These are phyloP conservation scores for Coniosporium tulheliwenetii DNA, from an alignment of 2,329 filamentous ascomycete genomes.

Conservation along the genomic window DNA sequence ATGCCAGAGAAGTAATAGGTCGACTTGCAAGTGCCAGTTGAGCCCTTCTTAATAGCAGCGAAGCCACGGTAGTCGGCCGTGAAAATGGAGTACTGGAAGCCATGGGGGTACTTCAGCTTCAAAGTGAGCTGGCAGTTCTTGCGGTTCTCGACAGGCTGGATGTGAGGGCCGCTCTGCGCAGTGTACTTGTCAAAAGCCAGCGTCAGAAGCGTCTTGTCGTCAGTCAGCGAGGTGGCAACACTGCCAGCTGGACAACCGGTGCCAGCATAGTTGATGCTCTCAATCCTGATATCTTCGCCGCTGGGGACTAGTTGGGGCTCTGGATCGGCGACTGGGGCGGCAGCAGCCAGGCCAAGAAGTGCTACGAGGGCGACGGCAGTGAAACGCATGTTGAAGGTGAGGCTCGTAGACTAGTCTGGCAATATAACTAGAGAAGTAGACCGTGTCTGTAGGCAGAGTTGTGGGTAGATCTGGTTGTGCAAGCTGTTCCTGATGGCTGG, in stretches of 20 bases:
- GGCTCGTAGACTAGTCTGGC: too few species aligned
- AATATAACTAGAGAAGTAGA: too few species aligned
- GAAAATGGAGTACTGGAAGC: slow-evolving; percentile 19
- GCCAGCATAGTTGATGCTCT: slow-evolving; percentile 26
- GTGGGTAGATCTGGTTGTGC: too few species aligned
- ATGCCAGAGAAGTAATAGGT: slow-evolving; percentile 21
- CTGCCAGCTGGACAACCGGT: slow-evolving; percentile 30
- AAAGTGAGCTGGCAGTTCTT: slow-evolving; percentile 23
- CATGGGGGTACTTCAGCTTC: slow-evolving; percentile 15
- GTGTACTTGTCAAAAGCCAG: slow-evolving; percentile 37
- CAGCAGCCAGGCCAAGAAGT: slow-evolving; percentile 7
- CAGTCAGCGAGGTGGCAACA: slow-evolving; percentile 25
- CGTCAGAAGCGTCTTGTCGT: slow-evolving; percentile 30
- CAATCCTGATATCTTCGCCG: slow-evolving; percentile 16
- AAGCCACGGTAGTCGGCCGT: slow-evolving; percentile 19
- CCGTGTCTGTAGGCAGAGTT: too few species aligned
- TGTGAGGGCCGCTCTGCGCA: slow-evolving; percentile 27
- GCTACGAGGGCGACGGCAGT: background rate
- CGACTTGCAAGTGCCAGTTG: slow-evolving; percentile 17
- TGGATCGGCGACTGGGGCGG: slow-evolving; percentile 1
- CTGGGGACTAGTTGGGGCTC: slow-evolving; percentile 17
- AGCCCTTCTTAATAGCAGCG: slow-evolving; percentile 17
- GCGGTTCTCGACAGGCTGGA: slow-evolving; percentile 13
- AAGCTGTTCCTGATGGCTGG: too few species aligned
- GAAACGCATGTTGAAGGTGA: too few species aligned